phyloP scores from a whole-genome alignment of 1,284 basidiomycete genomes.

The Xerocomus amazonicus region DNA sequence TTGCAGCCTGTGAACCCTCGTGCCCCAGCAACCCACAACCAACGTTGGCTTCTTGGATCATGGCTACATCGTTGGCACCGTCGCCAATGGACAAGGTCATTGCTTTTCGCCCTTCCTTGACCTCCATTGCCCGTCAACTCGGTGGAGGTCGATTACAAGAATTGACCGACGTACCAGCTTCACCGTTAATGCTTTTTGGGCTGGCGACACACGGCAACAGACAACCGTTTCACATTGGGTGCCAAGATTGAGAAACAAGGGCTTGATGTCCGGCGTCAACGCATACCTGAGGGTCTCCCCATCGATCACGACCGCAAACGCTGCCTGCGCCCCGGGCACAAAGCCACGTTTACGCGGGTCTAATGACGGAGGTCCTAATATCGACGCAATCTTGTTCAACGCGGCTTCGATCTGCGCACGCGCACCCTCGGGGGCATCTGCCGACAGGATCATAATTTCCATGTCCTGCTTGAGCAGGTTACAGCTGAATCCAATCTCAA shows the following conservation, averaged over 20 bases:
- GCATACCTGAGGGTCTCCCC: slow-evolving; percentile 90
- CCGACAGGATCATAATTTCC: slow-evolving; percentile 96
- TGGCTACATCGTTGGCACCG: slow-evolving; percentile 93
- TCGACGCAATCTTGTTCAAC: slow-evolving; percentile 89
- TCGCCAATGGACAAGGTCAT: slow-evolving; percentile 98
- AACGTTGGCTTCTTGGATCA: slow-evolving; percentile 98
- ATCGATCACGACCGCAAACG: slow-evolving; percentile 95
- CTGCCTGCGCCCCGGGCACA: slow-evolving; percentile 60
- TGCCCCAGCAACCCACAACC: slow-evolving; percentile 93
- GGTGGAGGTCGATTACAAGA: background rate
- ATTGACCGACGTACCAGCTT: slow-evolving; percentile 65
- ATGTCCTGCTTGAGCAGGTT: slow-evolving; percentile 88
- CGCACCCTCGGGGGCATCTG: slow-evolving; percentile 73
- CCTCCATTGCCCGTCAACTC: slow-evolving; percentile 41
- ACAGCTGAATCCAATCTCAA: slow-evolving; percentile 93
- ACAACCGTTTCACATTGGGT: slow-evolving; percentile 97
- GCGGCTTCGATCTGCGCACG: slow-evolving; percentile 89
- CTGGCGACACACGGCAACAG: slow-evolving; percentile 94
- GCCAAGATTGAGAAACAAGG: slow-evolving; percentile 85
- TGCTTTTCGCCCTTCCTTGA: slow-evolving; percentile 92
- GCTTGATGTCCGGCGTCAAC: slow-evolving; percentile 73
- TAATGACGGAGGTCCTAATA: slow-evolving; percentile 62
- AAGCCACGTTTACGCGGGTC: slow-evolving; percentile 62
- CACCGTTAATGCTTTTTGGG: slow-evolving; percentile 95
- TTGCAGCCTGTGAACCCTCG: slow-evolving; percentile 96